Conservation (phyloP, 2,329 filamentous ascomycete species). For the Fusarium burgessii region DNA sequence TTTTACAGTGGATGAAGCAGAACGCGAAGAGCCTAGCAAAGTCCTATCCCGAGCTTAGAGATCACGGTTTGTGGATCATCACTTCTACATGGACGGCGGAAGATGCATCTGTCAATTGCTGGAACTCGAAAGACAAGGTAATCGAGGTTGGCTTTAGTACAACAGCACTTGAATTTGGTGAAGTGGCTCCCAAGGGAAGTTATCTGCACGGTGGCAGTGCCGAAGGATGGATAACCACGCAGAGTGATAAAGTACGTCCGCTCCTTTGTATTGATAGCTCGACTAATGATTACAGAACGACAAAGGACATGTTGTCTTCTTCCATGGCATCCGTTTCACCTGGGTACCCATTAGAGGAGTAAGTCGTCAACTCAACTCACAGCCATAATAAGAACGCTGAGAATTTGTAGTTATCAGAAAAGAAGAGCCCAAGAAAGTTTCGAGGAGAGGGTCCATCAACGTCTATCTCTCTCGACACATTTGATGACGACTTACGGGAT, state of each 20-base stretch:
- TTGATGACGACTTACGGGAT: neutral
- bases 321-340: neutral
- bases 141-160: neutral
- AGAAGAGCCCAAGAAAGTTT: neutral
- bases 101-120: neutral
- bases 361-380: neutral
- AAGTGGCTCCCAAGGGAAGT: neutral
- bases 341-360: neutral
- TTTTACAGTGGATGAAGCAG: neutral
- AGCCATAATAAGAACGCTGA: neutral
- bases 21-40: neutral
- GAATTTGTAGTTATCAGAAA: neutral
- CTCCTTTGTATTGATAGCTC: accelerated
- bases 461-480: neutral
- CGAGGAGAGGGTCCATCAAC: neutral
- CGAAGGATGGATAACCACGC: neutral
- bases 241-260: neutral
- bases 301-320: neutral
- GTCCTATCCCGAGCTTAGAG: neutral
- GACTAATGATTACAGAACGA: neutral
- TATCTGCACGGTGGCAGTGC: neutral
- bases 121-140: neutral
- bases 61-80: neutral
- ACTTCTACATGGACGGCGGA: neutral
- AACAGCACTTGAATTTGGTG: neutral